Evolutionary conservation across 805 yeast species (phyloP), one percentile per base, ranked within the genome.

Genomic region (Lipomyces yamadae): DNA sequence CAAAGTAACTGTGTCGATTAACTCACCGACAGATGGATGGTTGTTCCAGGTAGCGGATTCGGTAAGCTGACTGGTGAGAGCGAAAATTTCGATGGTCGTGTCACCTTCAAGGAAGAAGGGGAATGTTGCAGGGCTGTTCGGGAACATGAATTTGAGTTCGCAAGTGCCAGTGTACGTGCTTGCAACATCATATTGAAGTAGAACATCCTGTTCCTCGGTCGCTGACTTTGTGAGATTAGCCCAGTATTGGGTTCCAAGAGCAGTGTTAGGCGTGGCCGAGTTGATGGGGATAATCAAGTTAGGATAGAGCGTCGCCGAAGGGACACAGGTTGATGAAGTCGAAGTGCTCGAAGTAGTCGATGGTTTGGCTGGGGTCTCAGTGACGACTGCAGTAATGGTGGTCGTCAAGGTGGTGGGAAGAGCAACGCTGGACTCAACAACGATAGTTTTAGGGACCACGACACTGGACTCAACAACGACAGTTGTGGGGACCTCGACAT

Each of bases 251-350:
- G 71, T 68, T 33, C 71, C 71, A 42, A 68, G 53, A 6, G 71
- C 65, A 50, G 71, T 68, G 64, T 66, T 66, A 32, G 71, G 71
- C 37, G 61, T 45, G 61, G 57, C 62, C 11, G 62, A 56, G 70
- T 60, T 68, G 67, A 68, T 68, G 32, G 71, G 71, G 30, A 68
- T 57, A 48, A 68, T 68, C 66, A 68, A 34, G 69, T 68, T 68
- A 56, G 71, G 71, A 63, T 66, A 68, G 63, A 68, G 52, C 52
- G 71, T 39, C 2, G 71, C 56, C 37, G 59, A 4, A 13, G 71
- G 68, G 42, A 58, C 65, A 60, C 71, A 68, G 53, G 56, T 62
- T 2, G 71, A 68, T 24, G 71, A 56, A 1, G 67, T 50, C 37
- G 63, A 18, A 32, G 70, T 58, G n/a, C 66, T 24, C 24, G 30